Evolutionary conservation across 768 basidiomycete genomes (phyloP), one percentile per base, ranked within the genome.

Genomic region (Lactarius trivialis): DNA sequence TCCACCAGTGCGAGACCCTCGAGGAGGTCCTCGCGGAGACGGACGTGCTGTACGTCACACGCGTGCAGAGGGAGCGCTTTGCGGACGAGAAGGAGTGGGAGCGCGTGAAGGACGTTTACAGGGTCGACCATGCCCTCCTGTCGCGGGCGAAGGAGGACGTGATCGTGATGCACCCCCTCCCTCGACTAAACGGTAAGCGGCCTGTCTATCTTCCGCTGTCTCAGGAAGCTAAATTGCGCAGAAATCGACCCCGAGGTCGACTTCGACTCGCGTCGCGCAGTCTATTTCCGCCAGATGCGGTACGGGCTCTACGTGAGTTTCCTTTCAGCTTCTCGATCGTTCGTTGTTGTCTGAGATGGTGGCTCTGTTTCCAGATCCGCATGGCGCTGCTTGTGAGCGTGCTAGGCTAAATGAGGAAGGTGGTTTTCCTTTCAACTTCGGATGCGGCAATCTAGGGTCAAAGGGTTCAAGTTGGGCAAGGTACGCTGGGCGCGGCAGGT

Each of bases 111-210:
- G 90, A 96, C 71, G 84, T 87, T 17, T 98, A 96, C 73, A 80
- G 93, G 36, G 84, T 99, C 58, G 93, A 98, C 74, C 97, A 98
- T 70, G 91, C 95, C 12, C 85, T 98, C 34, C 80, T 99, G 30
- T 85, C 93, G 6, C 81, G 90, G 48, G 96, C 97, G 11, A 98
- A 98, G 77, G 89, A 92, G 66, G 91, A 94, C 57, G 93, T 97
- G 86, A 98, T 98, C 61, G 93, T 98, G 67, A 96, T 99, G 94
- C 97, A 99, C 74, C 97, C 97, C n/a, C 79, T 99, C 24, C 97
- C 97, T 15, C 77, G 97, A 70, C 85, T 96, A 55, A 93, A 91
- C 63, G 91, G 91, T 86, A 66, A 66, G 83, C 71, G 2, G 4
- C 0, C 14, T 61, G 30, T 6, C 36, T 59, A 21, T 28, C 28